Conservation (phyloP, 2,329 filamentous ascomycete species). For the Hypoxylon sp. region DNA sequence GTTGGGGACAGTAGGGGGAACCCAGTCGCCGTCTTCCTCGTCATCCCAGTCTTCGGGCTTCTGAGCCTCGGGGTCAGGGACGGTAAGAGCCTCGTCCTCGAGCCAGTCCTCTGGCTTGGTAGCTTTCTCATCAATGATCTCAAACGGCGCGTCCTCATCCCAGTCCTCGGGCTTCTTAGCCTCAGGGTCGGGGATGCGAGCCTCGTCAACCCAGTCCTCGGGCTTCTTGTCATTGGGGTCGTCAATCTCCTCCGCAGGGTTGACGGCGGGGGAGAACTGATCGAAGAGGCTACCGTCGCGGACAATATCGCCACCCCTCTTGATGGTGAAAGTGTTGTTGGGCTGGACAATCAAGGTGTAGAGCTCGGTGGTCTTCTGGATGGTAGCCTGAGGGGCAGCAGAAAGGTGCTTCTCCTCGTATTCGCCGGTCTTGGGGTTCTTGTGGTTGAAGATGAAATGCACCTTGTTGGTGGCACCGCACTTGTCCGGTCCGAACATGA, state of each 20-base stretch:
- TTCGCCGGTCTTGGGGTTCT: constrained; percentile 99
- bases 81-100: constrained; percentile 82
- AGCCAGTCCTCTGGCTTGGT: constrained; percentile 96
- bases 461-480: constrained; percentile 99
- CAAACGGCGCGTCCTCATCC: constrained; percentile 97
- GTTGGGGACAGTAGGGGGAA: constrained; percentile 90
- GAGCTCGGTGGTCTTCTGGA: constrained; percentile 90
- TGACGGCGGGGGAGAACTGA: constrained; percentile 93
- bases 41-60: constrained; percentile 99
- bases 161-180: constrained; percentile 98
- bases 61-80: constrained; percentile 92
- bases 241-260: constrained; percentile 94
- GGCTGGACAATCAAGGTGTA: constrained; percentile 97
- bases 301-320: constrained; percentile 88
- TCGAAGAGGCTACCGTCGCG: constrained; percentile 93
- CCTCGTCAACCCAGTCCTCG: constrained; percentile 93
- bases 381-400: constrained; percentile 84
- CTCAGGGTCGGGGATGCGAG: constrained; percentile 90
- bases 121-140: constrained; percentile 94
- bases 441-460: constrained; percentile 99
- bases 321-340: constrained; percentile 94
- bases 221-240: constrained; percentile 95
- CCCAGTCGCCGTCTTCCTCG: constrained; percentile 98
- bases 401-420: constrained; percentile 99
- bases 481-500: constrained; percentile 99